Base-by-base conservation (phyloP, 2,329 filamentous ascomycete genomes). In the Aureobasidium sp. region DNA sequence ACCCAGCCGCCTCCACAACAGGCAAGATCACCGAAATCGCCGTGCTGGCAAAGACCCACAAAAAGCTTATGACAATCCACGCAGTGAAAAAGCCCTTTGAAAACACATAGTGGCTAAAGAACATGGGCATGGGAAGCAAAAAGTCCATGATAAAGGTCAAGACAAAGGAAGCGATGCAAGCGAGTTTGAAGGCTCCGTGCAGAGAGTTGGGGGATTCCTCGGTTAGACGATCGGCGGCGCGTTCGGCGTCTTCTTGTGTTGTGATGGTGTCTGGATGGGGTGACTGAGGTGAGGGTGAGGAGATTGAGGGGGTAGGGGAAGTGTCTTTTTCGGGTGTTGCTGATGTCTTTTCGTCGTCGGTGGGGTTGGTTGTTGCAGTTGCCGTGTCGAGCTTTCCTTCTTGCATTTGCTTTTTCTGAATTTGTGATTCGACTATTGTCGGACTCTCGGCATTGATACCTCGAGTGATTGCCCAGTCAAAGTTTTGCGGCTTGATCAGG, bases 121-220 rank as follows among this genome's bases (percentile, higher is more conserved):
- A 77, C 73, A 77, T 75, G 3, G 75, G 74, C 65, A 77, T 75
- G 0, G 75, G 75, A 1, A 75, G 63, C 14, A 76, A 58, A 45
- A 76, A 75, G 65, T 75, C 73, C 67, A 76, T 69, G 29, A 75
- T 66, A 49, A 76, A 72, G 0, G 74, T 74, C 5, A 76, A 48
- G 1, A 73, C 55, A 37, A 72, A 71, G 1, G 74, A 71, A 3
- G 71, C 67, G 14, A 75, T 70, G 63, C 72, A 72, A 3, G 75
- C 75, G 53, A 74, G 64, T 51, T 73, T 74, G 65, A 76, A 75
- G 0, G 75, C 73, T 11, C 70, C 66, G 14, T 68, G 69, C 3
- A 77, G 69, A 3, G 68, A 68, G 1, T 49, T 52, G 0, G 76
- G 74, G 12, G 71, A 65, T 37, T 70, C 64, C 44, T 76, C 72